phyloP scores from a whole-genome alignment of 805 yeast genomes.

The Lipomyces sp. region DNA sequence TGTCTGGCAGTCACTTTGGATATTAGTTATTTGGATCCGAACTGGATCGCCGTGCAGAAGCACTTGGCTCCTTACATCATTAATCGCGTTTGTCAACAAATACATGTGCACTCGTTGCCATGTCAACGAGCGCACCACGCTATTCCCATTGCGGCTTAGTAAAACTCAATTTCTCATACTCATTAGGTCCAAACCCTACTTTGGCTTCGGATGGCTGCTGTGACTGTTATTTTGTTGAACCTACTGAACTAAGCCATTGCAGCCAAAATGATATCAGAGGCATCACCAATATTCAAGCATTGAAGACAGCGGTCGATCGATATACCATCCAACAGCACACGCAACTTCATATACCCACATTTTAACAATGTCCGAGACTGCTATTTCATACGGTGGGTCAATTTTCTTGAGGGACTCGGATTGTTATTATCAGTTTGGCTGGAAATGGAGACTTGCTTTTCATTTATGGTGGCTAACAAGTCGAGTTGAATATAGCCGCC shows the following conservation, averaged over 20 bases:
- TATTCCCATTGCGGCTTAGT: background rate
- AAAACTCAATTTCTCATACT: background rate
- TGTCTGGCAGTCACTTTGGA: background rate
- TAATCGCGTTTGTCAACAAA: background rate
- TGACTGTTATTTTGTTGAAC: background rate
- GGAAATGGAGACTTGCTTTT: background rate
- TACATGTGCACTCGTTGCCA: background rate
- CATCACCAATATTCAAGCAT: background rate
- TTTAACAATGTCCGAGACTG: slow-evolving; percentile 60
- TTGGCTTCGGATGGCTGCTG: background rate
- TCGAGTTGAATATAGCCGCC: slow-evolving; percentile 64
- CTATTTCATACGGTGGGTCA: slow-evolving; percentile 72
- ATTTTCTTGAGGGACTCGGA: background rate
- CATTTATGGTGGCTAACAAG: background rate
- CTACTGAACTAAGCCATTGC: too few species aligned
- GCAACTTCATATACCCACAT: background rate
- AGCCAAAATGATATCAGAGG: background rate
- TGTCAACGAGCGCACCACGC: background rate
- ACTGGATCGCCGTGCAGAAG: background rate
- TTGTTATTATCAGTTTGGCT: background rate
- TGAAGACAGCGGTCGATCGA: background rate
- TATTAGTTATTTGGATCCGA: background rate
- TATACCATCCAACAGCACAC: background rate
- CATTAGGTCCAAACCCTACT: background rate
- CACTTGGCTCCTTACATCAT: background rate